Evolutionary conservation across 495 filamentous ascomycete species (phyloP).

Genomic region (Bryoglossum gracile): DNA sequence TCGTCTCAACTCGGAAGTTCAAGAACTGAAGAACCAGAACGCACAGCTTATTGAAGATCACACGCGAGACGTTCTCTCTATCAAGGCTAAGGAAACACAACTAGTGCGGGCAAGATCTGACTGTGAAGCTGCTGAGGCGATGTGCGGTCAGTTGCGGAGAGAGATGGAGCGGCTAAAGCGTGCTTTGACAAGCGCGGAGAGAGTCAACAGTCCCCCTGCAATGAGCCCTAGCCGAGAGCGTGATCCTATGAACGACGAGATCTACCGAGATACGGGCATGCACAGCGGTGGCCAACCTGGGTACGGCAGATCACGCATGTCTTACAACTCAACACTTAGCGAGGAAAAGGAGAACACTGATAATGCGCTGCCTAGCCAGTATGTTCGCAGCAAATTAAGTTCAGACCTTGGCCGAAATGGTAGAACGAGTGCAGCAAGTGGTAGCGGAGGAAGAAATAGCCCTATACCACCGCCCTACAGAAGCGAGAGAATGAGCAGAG

Average conservation of each 20-base stretch:
- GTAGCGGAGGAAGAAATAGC: constrained; percentile 27
- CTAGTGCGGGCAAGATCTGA: constrained; percentile 86
- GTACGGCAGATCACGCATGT: constrained; percentile 44
- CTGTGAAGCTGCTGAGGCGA: constrained; percentile 78
- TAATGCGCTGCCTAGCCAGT: constrained; percentile 29
- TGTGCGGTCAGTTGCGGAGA: constrained; percentile 70
- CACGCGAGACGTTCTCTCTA: constrained; percentile 86
- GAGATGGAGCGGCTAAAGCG: constrained; percentile 93
- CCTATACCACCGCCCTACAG: constrained; percentile 17
- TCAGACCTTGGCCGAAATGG: constrained; percentile 36
- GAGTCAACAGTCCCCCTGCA: constrained; percentile 32
- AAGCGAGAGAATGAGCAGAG: constrained; percentile 20
- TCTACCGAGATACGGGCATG: constrained; percentile 46
- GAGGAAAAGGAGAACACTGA: constrained; percentile 77
- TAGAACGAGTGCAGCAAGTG: constrained; percentile 29
- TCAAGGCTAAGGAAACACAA: constrained; percentile 98
- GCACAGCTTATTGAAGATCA: constrained; percentile 96
- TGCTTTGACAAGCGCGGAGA: constrained; percentile 49
- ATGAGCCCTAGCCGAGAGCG: constrained; percentile 37
- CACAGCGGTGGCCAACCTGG: constrained; percentile 23
- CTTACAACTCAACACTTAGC: constrained; percentile 64
- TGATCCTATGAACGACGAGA: constrained; percentile 40
- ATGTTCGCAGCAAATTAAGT: constrained; percentile 43
- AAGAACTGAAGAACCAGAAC: constrained; percentile 89
- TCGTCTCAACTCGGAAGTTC: constrained; percentile 67